Conservation (phyloP, 2,329 filamentous ascomycete genomes). For the Ophiostoma angusticollis region DNA sequence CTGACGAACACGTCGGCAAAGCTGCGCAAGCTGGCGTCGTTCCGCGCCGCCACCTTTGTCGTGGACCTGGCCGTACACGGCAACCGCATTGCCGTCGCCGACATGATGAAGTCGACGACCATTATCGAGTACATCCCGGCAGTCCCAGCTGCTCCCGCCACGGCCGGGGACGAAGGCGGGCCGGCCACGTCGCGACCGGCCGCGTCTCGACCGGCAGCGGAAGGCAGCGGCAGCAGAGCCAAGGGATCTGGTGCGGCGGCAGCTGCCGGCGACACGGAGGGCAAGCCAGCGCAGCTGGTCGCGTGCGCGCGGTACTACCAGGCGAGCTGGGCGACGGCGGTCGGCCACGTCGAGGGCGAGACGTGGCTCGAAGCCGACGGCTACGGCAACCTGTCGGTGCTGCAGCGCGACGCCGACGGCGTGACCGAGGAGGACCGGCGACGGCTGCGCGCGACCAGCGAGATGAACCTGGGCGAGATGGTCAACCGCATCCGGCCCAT, state of each 20-base stretch:
- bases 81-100: constrained; percentile 68
- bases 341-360: constrained; percentile 58
- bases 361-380: constrained; percentile 76
- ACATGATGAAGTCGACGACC: constrained; percentile 86
- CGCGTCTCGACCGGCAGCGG: too few species aligned
- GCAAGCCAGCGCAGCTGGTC: constrained; percentile 37
- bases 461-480: constrained; percentile 82
- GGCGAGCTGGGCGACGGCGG: constrained; percentile 68
- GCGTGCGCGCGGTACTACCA: constrained; percentile 74
- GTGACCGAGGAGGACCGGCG: constrained; percentile 62
- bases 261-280: background rate
- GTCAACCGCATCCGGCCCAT: constrained; percentile 78
- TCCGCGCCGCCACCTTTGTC: constrained; percentile 72
- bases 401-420: constrained; percentile 60
- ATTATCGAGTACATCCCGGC: constrained; percentile 58
- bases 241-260: too few species aligned
- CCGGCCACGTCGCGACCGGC: too few species aligned
- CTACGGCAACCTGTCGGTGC: constrained; percentile 73
- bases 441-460: constrained; percentile 59
- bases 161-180: background rate
- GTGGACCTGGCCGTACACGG: constrained; percentile 65
- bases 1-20: constrained; percentile 40
- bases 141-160: too few species aligned
- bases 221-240: constrained; percentile 26
- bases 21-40: constrained; percentile 60